Conservation (phyloP, 1,284 basidiomycete species). For the Heterobasidion occidentale region DNA sequence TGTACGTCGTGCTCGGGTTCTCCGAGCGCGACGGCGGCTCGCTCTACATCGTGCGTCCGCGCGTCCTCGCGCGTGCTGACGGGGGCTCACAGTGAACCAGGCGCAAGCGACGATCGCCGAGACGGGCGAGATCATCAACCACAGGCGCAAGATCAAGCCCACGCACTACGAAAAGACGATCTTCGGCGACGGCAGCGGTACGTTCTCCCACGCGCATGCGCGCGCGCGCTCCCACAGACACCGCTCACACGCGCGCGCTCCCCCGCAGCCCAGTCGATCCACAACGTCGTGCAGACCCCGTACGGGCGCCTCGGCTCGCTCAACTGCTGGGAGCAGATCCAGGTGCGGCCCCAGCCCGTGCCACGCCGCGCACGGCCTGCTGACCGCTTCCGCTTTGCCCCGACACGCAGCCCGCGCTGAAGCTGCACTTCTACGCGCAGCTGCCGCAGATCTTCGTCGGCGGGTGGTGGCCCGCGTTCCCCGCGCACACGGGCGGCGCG, state of each 20-base stretch:
- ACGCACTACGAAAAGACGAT: not conserved
- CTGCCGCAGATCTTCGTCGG: not conserved
- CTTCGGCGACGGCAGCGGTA: not conserved
- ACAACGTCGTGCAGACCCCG: not conserved
- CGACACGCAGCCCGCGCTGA: not conserved
- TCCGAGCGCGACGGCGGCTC: not conserved
- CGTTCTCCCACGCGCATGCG: not conserved
- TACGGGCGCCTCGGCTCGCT: not conserved
- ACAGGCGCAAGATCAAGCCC: slow-evolving; percentile 1
- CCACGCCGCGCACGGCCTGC: too few relatives aligned
- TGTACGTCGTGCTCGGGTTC: not conserved
- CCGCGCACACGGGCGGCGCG: not conserved
- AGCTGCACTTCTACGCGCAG: not conserved
- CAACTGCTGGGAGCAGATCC: slow-evolving; percentile 1
- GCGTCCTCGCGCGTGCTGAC: too few relatives aligned
- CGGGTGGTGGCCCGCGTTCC: not conserved
- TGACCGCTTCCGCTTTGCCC: too few relatives aligned
- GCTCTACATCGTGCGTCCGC: not conserved
- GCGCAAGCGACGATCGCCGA: not conserved
- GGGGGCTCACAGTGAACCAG: too few relatives aligned
- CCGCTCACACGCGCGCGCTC: too few relatives aligned
- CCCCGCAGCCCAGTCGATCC: not conserved
- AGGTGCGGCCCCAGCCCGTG: too few relatives aligned
- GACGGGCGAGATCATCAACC: not conserved
- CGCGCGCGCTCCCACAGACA: too few relatives aligned